Conservation (phyloP, 495 filamentous ascomycete species). For the Polyplosphaeria fusca region DNA sequence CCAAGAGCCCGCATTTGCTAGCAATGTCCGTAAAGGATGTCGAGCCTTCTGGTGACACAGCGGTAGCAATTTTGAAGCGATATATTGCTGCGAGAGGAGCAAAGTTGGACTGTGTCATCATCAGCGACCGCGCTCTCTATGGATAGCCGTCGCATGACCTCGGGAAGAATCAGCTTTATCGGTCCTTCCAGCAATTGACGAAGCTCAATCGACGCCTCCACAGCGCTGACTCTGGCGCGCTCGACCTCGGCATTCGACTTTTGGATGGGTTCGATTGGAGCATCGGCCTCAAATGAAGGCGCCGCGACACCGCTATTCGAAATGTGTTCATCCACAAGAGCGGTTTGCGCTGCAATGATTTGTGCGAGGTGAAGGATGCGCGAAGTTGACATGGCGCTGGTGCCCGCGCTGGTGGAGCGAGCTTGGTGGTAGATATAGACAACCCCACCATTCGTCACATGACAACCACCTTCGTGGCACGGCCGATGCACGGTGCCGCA, state of each 20-base stretch:
- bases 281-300: not conserved
- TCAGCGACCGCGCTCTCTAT: not conserved
- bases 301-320: not conserved
- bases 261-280: not conserved
- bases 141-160: not conserved
- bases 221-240: not conserved
- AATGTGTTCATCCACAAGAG: not conserved
- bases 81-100: slow-evolving; percentile 27
- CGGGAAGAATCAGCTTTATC: not conserved
- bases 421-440: not conserved
- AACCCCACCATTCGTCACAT: not conserved
- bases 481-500: no score
- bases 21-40: slow-evolving; percentile 32
- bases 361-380: slow-evolving; percentile 6
- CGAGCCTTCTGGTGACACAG: slow-evolving; percentile 21
- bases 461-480: no score
- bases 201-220: slow-evolving; percentile 10
- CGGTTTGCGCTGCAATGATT: not conserved
- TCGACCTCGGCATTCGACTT: not conserved
- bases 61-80: slow-evolving; percentile 31
- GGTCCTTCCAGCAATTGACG: slow-evolving; percentile 12
- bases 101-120: slow-evolving; percentile 1
- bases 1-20: slow-evolving; percentile 6
- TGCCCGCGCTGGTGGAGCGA: no score
- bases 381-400: slow-evolving; percentile 1